Base-by-base conservation (phyloP, 2,329 filamentous ascomycete species). In the Geoglossum cookeanum region DNA sequence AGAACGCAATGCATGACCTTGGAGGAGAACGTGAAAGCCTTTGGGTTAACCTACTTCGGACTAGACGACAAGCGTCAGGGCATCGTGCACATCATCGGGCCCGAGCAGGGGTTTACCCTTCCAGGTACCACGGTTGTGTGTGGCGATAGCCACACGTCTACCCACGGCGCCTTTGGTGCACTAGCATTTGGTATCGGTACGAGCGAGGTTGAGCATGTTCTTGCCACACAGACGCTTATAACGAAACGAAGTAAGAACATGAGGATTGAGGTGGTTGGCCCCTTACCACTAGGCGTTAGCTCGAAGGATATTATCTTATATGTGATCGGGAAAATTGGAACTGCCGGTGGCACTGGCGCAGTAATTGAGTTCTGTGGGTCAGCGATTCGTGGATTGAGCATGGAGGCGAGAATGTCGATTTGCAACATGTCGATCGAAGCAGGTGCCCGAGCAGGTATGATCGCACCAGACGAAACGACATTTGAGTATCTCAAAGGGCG, bases 391-490 rank as follows among this genome's bases (percentile, higher is more conserved):
- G 74, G 72, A 60, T 76, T 97, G 64, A 94, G 87, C 71, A 95
- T 98, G 80, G 92, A 97, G 72, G 92, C 91, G 48, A 83, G 92
- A 63, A 97, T 98, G 92, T 96, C 90, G 61, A 94, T 98, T 69
- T 97, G 92, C 76, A 98, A 98, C 75, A 97, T 97, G 92, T 89
- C 90, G 13, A 96, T 97, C 64, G 92, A 98, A 75, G 92, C 78
- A 63, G 92, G 92, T 71, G 92, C 92, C 53, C 80, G 92, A 72
- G 91, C 91, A 60, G 92, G 92, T 63, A 94, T 98, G 89, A 84
- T 98, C 59, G 92, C 92, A 8, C 92, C 92, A 4, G 92, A 98
- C 66, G 84, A 96, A 67, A 85, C 76, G 59, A 97, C 92, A 32
- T 95, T 95, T 64, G 87, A 94, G 63, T 98, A 97, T 68, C 84